These are phyloP conservation scores for Pharus latifolius DNA, from an alignment of 176 grass and related monocot genomes.

Conservation along the genomic window DNA sequence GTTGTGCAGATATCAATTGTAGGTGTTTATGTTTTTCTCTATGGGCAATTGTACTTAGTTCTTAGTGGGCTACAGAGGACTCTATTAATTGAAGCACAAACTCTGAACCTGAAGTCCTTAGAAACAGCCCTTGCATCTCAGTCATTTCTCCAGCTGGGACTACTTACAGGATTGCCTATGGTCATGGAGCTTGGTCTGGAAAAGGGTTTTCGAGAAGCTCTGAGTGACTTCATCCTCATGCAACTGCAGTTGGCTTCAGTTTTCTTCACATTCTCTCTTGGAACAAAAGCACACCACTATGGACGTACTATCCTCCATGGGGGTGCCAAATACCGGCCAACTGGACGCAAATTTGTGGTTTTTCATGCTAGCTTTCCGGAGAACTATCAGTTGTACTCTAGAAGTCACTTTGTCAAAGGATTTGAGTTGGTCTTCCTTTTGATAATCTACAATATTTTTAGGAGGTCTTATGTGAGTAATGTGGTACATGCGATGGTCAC, in stretches of 20 bases:
- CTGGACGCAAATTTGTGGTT: conserved; percentile 85
- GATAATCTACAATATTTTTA: conserved; percentile 78
- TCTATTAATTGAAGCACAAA: conserved; percentile 59
- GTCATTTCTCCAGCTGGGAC: conserved; percentile 90
- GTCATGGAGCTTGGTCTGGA: conserved; percentile 88
- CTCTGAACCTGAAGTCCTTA: conserved; percentile 76
- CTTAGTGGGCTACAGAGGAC: conserved; percentile 75
- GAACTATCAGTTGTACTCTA: conserved; percentile 87
- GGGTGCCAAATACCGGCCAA: conserved; percentile 77
- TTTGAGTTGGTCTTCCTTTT: conserved; percentile 82
- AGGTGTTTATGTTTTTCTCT: conserved; percentile 86
- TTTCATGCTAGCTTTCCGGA: conserved; percentile 90
- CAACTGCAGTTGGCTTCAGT: conserved; percentile 86
- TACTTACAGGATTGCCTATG: conserved; percentile 94
- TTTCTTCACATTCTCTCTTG: conserved; percentile 97
- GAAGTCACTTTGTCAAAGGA: conserved; percentile 95
- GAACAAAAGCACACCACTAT: conserved; percentile 92
- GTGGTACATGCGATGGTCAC: conserved; percentile 76
- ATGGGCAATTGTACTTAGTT: conserved; percentile 90
- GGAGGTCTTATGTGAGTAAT: conserved; percentile 51
- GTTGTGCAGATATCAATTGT: conserved; percentile 76
- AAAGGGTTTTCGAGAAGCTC: conserved; percentile 65
- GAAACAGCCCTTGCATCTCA: conserved; percentile 97
- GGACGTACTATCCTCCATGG: conserved; percentile 92
- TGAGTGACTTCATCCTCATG: conserved; percentile 95